These are phyloP conservation scores for Aspergillus luchuensis DNA, from an alignment of 2,329 filamentous ascomycete species.

Conservation along the genomic window DNA sequence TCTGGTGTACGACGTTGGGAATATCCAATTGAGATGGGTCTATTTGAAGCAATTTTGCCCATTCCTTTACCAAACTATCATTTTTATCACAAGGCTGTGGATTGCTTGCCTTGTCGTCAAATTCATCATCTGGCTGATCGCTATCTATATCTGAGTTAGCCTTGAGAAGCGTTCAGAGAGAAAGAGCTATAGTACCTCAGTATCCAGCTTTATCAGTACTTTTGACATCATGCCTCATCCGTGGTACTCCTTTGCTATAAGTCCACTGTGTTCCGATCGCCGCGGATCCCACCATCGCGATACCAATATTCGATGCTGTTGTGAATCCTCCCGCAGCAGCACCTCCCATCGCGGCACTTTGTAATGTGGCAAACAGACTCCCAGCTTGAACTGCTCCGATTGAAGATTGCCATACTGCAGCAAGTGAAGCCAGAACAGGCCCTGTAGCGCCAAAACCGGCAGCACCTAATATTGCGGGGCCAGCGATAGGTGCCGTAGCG, in stretches of 20 bases:
- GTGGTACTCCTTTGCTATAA: background rate
- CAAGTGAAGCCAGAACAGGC: conserved; percentile 13
- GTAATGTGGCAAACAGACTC: conserved; percentile 13
- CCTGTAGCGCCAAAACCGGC: conserved; percentile 12
- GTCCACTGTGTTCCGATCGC: conserved; percentile 2
- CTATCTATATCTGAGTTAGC: conserved; percentile 12
- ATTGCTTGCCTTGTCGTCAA: no score
- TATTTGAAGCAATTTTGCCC: conserved; percentile 1
- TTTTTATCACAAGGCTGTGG: background rate
- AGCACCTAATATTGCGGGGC: conserved; percentile 11
- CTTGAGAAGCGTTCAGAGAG: background rate
- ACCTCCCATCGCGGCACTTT: conserved; percentile 14
- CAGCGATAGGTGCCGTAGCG: conserved; percentile 11
- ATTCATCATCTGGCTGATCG: background rate
- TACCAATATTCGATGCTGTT: conserved; percentile 6
- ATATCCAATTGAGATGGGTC: background rate
- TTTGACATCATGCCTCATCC: background rate
- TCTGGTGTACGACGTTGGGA: no score
- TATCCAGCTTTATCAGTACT: background rate
- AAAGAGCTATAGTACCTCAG: background rate
- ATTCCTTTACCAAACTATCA: background rate
- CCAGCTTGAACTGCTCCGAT: conserved; percentile 12
- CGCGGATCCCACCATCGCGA: conserved; percentile 7
- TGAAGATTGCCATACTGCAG: conserved; percentile 14
- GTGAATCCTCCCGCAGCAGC: conserved; percentile 9